Percentiles rank a stretch among this genome's conserved stretches.
These are phyloP conservation scores for Actinomucor elegans DNA, from an alignment of 371 early-diverging fungal species.

Conservation along the genomic window DNA sequence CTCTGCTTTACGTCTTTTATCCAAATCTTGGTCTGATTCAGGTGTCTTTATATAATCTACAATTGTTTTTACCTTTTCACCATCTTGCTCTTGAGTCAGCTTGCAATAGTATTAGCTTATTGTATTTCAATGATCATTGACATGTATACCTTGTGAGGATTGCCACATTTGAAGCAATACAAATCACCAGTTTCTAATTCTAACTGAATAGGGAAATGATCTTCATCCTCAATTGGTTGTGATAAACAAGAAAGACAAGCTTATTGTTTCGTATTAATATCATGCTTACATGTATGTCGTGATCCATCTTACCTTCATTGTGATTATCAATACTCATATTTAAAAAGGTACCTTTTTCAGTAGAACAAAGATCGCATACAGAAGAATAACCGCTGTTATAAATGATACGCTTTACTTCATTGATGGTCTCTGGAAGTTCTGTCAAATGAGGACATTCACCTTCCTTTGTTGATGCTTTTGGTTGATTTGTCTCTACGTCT, in stretches of 20 bases:
- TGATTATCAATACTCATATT: slow-evolving; percentile 20
- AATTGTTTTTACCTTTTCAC: background rate
- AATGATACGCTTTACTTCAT: slow-evolving; percentile 28
- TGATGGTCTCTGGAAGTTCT: slow-evolving; percentile 6
- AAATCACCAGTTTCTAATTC: slow-evolving; percentile 23
- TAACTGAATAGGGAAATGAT: slow-evolving; percentile 30
- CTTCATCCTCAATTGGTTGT: background rate
- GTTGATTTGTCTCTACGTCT: too few relatives aligned
- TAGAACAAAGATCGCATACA: slow-evolving; percentile 32
- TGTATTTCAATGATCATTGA: too few relatives aligned
- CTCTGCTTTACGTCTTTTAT: slow-evolving; percentile 44
- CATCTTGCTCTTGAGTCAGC: background rate
- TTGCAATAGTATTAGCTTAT: background rate
- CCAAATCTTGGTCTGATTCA: slow-evolving; percentile 28
- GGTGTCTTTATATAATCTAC: slow-evolving; percentile 15
- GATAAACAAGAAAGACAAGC: slow-evolving; percentile 28
- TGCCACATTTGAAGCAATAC: slow-evolving; percentile 30
- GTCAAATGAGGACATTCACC: slow-evolving; percentile 12
- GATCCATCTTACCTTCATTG: slow-evolving; percentile 21
- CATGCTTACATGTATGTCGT: too few relatives aligned
- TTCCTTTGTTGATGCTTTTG: background rate
- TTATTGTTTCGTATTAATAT: too few relatives aligned
- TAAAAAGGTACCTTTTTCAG: slow-evolving; percentile 21
- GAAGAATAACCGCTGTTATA: slow-evolving; percentile 14
- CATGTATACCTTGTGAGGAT: slow-evolving; percentile 22